These are phyloP conservation scores for Pleochaeta shiraiana DNA, from an alignment of 2,329 filamentous ascomycete species.

Conservation along the genomic window DNA sequence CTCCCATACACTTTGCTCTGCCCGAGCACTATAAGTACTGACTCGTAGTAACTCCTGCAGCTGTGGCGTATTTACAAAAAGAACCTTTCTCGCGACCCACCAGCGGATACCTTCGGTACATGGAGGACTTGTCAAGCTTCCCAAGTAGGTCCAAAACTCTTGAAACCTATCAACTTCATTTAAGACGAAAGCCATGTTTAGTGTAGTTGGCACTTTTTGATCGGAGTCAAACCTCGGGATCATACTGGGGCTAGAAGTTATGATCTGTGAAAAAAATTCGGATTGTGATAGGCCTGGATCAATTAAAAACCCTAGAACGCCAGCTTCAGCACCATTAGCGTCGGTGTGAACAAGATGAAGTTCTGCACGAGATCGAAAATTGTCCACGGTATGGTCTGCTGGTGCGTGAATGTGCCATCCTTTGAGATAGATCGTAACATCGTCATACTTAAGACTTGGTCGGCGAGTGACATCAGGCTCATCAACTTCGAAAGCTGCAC, in stretches of 20 bases:
- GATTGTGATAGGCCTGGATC: slow-evolving; percentile 21
- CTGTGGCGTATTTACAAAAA: slow-evolving; percentile 24
- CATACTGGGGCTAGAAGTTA: neutral
- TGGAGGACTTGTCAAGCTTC: slow-evolving; percentile 26
- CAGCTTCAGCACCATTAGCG: slow-evolving; percentile 21
- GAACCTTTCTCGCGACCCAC: slow-evolving; percentile 22
- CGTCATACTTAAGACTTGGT: slow-evolving; percentile 15
- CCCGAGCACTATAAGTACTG: slow-evolving; percentile 24
- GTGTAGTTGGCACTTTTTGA: neutral
- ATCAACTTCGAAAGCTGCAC: neutral
- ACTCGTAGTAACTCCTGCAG: slow-evolving; percentile 25
- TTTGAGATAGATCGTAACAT: slow-evolving; percentile 25
- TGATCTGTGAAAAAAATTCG: neutral
- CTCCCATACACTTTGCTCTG: slow-evolving; percentile 25
- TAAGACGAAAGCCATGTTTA: slow-evolving; percentile 5
- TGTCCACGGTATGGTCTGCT: slow-evolving; percentile 26
- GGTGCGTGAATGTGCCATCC: slow-evolving; percentile 31
- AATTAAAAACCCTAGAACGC: slow-evolving; percentile 26
- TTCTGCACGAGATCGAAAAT: slow-evolving; percentile 24
- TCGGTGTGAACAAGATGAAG: slow-evolving; percentile 28
- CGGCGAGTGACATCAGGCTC: neutral
- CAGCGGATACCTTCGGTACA: slow-evolving; percentile 26
- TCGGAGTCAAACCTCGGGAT: neutral
- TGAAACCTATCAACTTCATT: slow-evolving; percentile 18
- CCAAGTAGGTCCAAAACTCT: slow-evolving; percentile 27